Percentiles rank a stretch among this genome's conserved stretches.
Evolutionary conservation across 352 stramenopile species (phyloP).

Genomic region (Globisporangium apiculatum): DNA sequence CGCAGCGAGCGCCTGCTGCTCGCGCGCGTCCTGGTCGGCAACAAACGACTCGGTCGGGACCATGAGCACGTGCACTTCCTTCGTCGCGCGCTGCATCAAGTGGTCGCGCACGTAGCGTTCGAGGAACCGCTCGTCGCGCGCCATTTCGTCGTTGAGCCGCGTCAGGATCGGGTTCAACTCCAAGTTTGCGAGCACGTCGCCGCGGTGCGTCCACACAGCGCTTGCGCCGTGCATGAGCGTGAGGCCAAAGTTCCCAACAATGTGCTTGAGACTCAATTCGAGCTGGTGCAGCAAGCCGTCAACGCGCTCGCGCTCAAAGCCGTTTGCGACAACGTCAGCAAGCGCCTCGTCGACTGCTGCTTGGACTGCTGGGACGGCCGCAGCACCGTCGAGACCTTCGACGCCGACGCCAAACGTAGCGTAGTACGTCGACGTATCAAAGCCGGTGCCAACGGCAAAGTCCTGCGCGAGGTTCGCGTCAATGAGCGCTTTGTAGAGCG

Average conservation of each 20-base stretch:
- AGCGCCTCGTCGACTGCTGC: constrained; percentile 46
- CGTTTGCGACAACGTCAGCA: constrained; percentile 45
- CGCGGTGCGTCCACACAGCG: constrained; percentile 63
- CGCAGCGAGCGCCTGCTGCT: constrained; percentile 39
- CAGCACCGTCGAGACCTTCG: constrained; percentile 54
- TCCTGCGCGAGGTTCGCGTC: constrained; percentile 70
- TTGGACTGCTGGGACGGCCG: constrained; percentile 49
- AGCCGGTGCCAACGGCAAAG: constrained; percentile 69
- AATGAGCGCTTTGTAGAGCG: constrained; percentile 79
- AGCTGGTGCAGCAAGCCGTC: constrained; percentile 72
- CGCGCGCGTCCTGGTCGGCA: constrained; percentile 37
- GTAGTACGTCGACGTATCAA: constrained; percentile 77
- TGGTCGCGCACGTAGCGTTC: constrained; percentile 50
- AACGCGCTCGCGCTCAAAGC: constrained; percentile 71
- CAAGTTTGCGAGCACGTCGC: constrained; percentile 57
- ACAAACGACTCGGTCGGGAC: constrained; percentile 58
- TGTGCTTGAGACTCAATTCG: constrained; percentile 79
- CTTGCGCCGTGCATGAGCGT: constrained; percentile 67
- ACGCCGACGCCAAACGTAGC: constrained; percentile 72
- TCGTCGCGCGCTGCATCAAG: constrained; percentile 39
- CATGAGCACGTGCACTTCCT: constrained; percentile 71
- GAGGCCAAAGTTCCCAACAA: constrained; percentile 77
- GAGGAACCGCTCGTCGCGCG: constrained; percentile 52
- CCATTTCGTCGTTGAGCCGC: constrained; percentile 55
- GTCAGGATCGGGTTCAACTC: constrained; percentile 62